phyloP scores from a whole-genome alignment of 192 early-diverging fungal species.

The Geranomyces variabilis region DNA sequence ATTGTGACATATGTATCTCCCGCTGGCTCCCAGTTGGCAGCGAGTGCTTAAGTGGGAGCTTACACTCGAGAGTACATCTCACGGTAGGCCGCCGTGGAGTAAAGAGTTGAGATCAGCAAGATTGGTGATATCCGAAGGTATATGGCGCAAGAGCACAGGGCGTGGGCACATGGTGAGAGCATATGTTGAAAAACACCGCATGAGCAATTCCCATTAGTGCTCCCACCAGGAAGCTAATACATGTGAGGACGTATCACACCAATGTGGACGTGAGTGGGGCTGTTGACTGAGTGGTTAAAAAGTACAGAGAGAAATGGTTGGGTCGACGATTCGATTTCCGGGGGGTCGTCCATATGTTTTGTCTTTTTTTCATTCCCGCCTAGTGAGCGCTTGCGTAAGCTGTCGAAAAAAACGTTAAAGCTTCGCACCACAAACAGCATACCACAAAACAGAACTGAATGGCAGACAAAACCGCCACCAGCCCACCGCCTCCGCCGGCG shows the following conservation, averaged over 20 bases:
- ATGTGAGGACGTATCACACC: not conserved
- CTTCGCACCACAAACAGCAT: not conserved
- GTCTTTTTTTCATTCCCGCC: not conserved
- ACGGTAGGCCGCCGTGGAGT: not conserved
- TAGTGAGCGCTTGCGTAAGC: not conserved
- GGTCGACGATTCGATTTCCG: too few species aligned
- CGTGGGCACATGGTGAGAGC: not conserved
- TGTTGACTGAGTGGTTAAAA: too few species aligned
- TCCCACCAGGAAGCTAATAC: not conserved
- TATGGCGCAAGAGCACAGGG: not conserved
- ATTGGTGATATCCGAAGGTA: not conserved
- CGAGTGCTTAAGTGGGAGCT: too few species aligned
- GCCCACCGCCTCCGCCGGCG: too few species aligned
- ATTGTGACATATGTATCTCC: too few species aligned
- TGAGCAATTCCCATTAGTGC: not conserved
- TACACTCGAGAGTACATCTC: too few species aligned
- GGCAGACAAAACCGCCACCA: too few species aligned
- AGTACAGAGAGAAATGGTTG: too few species aligned
- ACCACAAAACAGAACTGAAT: too few species aligned
- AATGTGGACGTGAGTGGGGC: too few species aligned
- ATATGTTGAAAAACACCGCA: not conserved
- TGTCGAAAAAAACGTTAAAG: conserved; percentile 1
- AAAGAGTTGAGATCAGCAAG: not conserved
- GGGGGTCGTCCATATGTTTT: too few species aligned
- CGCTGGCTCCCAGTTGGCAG: too few species aligned